Evolutionary conservation across 2,329 filamentous ascomycete species (phyloP).

Genomic region (Saccharata proteae): DNA sequence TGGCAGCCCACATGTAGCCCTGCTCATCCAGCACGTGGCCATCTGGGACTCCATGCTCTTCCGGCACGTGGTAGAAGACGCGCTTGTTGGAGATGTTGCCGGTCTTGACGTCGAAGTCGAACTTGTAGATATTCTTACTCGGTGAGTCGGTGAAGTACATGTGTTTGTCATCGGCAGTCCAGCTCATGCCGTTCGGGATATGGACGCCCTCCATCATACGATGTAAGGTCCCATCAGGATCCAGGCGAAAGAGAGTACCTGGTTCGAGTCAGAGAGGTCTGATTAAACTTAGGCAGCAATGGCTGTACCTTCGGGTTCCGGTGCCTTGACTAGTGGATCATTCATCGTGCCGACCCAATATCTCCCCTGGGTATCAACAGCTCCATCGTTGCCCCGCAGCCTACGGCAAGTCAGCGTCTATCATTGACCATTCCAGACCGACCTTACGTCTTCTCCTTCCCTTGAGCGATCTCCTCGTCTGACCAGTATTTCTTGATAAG

Average conservation of each 20-base stretch:
- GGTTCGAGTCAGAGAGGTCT: conserved; percentile 8
- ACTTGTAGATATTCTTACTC: conserved; percentile 56
- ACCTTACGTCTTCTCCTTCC: conserved; percentile 34
- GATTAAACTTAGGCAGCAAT: neutral
- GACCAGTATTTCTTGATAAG: conserved; percentile 48
- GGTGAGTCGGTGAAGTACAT: conserved; percentile 80
- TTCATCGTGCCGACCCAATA: conserved; percentile 87
- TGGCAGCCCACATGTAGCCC: conserved; percentile 77
- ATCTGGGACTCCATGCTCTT: conserved; percentile 50
- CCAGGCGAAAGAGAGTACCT: conserved; percentile 66
- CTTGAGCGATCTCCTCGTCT: conserved; percentile 32
- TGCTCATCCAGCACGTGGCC: conserved; percentile 75
- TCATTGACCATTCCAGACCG: conserved; percentile 1
- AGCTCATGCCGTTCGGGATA: conserved; percentile 78
- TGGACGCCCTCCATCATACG: conserved; percentile 51
- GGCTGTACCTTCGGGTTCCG: conserved; percentile 23
- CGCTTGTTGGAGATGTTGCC: conserved; percentile 57
- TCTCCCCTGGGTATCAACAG: conserved; percentile 63
- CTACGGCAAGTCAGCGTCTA: conserved; percentile 15
- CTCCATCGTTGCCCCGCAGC: conserved; percentile 68
- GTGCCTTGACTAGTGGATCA: conserved; percentile 54
- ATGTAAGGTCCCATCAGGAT: conserved; percentile 47
- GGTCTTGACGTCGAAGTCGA: conserved; percentile 56
- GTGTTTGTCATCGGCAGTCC: conserved; percentile 58
- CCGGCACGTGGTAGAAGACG: conserved; percentile 57